Evolutionary conservation across 1,139 yeast genomes (phyloP).

Genomic region (Spathaspora sp.): DNA sequence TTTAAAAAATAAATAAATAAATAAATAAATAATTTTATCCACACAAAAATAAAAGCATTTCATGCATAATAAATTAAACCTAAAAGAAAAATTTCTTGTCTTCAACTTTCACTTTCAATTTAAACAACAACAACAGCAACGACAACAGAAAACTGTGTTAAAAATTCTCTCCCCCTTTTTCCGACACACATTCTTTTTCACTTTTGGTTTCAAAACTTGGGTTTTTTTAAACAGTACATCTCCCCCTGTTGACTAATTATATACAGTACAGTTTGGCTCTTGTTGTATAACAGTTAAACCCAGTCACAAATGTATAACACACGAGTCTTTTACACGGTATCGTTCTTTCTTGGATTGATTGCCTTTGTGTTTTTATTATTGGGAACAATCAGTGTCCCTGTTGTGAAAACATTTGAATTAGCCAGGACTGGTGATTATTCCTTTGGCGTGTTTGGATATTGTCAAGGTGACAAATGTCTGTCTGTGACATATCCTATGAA

Average conservation of each 20-base stretch:
- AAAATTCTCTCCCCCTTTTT: too few relatives aligned
- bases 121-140: too few relatives aligned
- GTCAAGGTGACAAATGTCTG: constrained; percentile 53
- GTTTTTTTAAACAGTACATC: too few relatives aligned
- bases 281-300: background rate
- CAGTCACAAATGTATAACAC: background rate
- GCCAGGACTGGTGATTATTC: constrained; percentile 46
- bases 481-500: constrained; percentile 35
- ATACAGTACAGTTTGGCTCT: background rate
- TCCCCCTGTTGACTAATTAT: too few relatives aligned
- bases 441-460: constrained; percentile 89
- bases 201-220: too few relatives aligned
- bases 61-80: too few relatives aligned
- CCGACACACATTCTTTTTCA: too few relatives aligned
- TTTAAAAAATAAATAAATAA: background rate
- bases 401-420: constrained; percentile 35
- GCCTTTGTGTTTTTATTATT: constrained; percentile 51
- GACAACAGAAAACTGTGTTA: too few relatives aligned
- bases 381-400: constrained; percentile 52
- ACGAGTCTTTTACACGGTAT: constrained; percentile 20
- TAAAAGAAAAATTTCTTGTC: too few relatives aligned
- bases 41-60: too few relatives aligned
- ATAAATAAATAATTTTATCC: too few relatives aligned
- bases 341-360: constrained; percentile 32
- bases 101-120: too few relatives aligned